Conservation (phyloP, 345 rosid genomes). For the Brassica incana region DNA sequence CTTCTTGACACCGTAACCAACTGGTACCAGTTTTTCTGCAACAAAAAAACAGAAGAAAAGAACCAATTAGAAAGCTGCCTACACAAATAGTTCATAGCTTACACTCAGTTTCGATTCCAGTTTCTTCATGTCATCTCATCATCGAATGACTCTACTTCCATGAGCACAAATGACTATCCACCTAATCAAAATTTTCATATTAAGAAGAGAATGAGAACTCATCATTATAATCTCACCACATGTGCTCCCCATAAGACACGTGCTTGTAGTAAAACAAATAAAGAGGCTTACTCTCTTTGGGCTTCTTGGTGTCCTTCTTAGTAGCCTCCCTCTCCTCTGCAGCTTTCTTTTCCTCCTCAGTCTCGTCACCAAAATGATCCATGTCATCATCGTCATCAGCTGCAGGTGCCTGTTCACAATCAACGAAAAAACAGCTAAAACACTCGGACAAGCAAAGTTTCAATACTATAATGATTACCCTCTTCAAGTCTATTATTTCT, state of each 20-base stretch:
- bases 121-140: conserved; percentile 98
- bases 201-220: too few species aligned
- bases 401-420: neutral
- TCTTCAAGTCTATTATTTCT: neutral
- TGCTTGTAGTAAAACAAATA: too few species aligned
- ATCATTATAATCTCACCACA: too few species aligned
- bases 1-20: conserved; percentile 95
- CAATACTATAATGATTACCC: neutral
- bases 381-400: too few species aligned
- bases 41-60: too few species aligned
- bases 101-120: conserved; percentile 49
- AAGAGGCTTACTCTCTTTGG: too few species aligned
- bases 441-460: neutral
- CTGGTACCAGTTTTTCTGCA: conserved; percentile 63
- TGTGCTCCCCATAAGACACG: too few species aligned
- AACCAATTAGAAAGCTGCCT: too few species aligned
- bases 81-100: conserved; percentile 34
- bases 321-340: too few species aligned
- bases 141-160: conserved; percentile 98
- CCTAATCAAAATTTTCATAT: too few species aligned
- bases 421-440: neutral
- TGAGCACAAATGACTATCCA: conserved; percentile 84
- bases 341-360: too few species aligned
- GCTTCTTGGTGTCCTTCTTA: conserved; percentile 26
- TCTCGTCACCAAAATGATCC: too few species aligned